Percentiles rank a stretch among this genome's conserved stretches.
Evolutionary conservation across 78 protist genomes (phyloP).

Genomic region (Dictyostelium purpureum): DNA sequence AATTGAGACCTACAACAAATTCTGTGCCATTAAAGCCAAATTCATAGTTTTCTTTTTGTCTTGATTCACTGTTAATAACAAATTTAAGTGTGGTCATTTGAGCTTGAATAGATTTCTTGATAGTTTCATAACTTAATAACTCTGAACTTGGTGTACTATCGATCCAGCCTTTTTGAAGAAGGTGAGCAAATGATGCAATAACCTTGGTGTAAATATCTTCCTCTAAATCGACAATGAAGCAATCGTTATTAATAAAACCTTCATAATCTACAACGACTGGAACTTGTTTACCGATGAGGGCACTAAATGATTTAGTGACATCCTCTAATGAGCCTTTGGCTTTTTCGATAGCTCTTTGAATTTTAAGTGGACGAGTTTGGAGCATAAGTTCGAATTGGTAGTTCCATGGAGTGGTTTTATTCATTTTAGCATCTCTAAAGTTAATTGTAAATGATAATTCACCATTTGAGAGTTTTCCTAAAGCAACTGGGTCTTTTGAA

Average conservation of each 20-base stretch:
- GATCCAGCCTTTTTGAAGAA: conserved; percentile 23
- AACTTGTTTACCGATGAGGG: conserved; percentile 49
- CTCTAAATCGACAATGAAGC: conserved; percentile 10
- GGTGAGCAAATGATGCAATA: conserved; percentile 20
- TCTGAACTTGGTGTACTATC: not conserved
- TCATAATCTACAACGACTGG: conserved; percentile 9
- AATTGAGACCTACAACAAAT: conserved; percentile 7
- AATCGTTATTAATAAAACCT: not conserved
- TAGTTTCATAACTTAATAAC: conserved; percentile 17
- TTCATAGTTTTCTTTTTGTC: conserved; percentile 26
- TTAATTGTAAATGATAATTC: conserved; percentile 26
- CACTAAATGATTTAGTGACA: not conserved
- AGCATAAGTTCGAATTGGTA: conserved; percentile 64
- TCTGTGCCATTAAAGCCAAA: not conserved
- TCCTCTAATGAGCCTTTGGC: not conserved
- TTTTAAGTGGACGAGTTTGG: conserved; percentile 58
- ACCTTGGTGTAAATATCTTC: conserved; percentile 47
- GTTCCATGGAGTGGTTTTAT: conserved; percentile 15
- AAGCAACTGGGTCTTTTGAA: conserved; percentile 30
- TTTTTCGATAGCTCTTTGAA: conserved; percentile 30
- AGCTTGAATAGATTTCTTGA: conserved; percentile 50
- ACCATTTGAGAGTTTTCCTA: conserved; percentile 17
- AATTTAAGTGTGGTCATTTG: conserved; percentile 13
- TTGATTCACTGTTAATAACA: not conserved
- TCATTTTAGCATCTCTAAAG: not conserved